A percentile compares a stretch with the other conserved stretches of the same genome.
Conservation (phyloP, 2,329 filamentous ascomycete genomes). For the Camillea tinctor region DNA sequence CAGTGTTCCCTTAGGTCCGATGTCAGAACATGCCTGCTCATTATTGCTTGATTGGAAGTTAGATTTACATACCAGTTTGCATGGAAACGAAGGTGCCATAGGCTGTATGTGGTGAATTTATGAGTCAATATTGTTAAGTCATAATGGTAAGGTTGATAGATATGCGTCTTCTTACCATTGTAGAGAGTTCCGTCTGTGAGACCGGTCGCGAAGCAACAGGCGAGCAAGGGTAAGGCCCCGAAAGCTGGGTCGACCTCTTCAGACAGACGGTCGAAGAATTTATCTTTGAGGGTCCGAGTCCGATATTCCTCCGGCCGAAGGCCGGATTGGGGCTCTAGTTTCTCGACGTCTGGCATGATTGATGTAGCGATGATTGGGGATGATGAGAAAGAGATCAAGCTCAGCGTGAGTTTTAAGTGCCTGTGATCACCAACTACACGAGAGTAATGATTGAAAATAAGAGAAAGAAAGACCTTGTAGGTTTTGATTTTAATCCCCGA, state of each 20-base stretch:
- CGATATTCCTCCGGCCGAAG: neutral
- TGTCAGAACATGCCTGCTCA: neutral
- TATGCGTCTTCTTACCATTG: constrained; percentile 24
- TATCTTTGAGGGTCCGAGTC: neutral
- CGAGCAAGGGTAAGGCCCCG: constrained; percentile 23
- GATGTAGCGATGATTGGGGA: too few species aligned
- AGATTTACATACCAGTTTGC: constrained; percentile 31
- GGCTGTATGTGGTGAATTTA: constrained; percentile 23
- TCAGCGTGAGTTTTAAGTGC: neutral
- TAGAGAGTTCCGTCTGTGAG: constrained; percentile 30
- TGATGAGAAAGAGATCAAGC: neutral
- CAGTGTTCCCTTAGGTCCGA: constrained; percentile 36
- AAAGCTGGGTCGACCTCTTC: constrained; percentile 17
- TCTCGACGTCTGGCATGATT: constrained; percentile 16
- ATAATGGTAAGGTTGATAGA: neutral
- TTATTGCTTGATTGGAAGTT: too few species aligned
- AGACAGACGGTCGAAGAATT: constrained; percentile 16
- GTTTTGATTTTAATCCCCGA: neutral
- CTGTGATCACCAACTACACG: neutral
- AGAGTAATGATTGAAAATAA: neutral
- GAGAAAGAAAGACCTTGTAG: neutral
- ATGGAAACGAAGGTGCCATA: constrained; percentile 44
- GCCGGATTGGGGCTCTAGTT: constrained; percentile 2
- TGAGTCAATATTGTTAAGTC: neutral
- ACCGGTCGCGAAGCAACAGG: constrained; percentile 28